phyloP scores from a whole-genome alignment of 1,284 basidiomycete genomes.

The Pisolithus thermaeus region DNA sequence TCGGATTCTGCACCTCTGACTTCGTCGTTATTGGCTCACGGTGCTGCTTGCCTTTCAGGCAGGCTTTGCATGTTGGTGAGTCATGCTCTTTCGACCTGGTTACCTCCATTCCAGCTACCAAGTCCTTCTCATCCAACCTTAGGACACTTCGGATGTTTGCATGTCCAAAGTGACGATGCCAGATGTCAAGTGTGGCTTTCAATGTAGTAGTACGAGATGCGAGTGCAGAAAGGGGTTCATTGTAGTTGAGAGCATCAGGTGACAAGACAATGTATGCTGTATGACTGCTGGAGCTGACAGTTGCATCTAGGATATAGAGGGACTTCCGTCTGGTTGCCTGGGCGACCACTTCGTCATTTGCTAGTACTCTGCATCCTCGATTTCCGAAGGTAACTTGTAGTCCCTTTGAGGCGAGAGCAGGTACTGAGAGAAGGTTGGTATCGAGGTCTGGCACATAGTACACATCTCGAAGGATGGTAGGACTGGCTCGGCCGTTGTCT shows the following conservation, averaged over 20 bases:
- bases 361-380: not conserved
- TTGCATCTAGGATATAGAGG: not conserved
- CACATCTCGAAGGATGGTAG: not conserved
- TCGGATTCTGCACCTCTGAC: no score
- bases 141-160: not conserved
- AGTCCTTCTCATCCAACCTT: slow-evolving; percentile 6
- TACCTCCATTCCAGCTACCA: slow-evolving; percentile 9
- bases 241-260: not conserved
- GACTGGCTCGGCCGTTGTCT: no score
- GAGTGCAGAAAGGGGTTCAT: not conserved
- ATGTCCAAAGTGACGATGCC: slow-evolving; percentile 9
- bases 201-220: not conserved
- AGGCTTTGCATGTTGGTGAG: not conserved
- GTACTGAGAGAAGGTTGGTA: not conserved
- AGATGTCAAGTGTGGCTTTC: not conserved
- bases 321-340: not conserved
- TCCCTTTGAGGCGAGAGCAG: not conserved
- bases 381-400: not conserved
- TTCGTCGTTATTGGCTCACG: no score
- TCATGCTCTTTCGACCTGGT: slow-evolving; percentile 2
- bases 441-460: slow-evolving; percentile 1
- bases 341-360: not conserved
- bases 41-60: no score
- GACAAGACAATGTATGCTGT: not conserved
- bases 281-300: not conserved